A percentile compares a stretch with the other conserved stretches of the same genome.
These are phyloP conservation scores for Trifolium subterraneum DNA, from an alignment of 306 rosid genomes.

Conservation along the genomic window DNA sequence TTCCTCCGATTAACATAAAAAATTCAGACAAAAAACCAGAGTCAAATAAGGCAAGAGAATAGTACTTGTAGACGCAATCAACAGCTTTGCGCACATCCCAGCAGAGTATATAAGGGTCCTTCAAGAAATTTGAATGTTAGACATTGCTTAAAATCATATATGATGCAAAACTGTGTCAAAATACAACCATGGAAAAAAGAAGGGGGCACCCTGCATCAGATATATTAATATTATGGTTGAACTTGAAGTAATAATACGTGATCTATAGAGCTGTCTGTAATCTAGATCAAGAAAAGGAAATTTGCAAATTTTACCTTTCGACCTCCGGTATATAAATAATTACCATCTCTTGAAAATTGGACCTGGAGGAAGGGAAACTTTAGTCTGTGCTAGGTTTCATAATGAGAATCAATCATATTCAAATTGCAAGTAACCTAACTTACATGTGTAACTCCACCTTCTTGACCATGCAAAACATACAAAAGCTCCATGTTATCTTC, in stretches of 20 bases:
- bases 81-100: conserved; percentile 97
- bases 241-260: conserved; percentile 13
- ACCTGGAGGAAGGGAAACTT: conserved; percentile 64
- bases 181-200: not conserved
- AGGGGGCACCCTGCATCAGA: not conserved
- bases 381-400: conserved; percentile 33
- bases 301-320: conserved; percentile 65
- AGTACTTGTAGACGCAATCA: conserved; percentile 88
- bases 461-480: conserved; percentile 92
- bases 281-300: conserved; percentile 28
- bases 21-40: conserved; percentile 17
- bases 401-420: conserved; percentile 31
- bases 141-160: conserved; percentile 28
- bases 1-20: conserved; percentile 25
- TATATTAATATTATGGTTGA: conserved; percentile 18
- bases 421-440: conserved; percentile 50
- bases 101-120: conserved; percentile 98
- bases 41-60: conserved; percentile 31
- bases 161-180: conserved; percentile 30
- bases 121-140: conserved; percentile 46
- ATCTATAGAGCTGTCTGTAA: conserved; percentile 19
- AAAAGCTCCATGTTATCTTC: conserved; percentile 93
- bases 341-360: conserved; percentile 93
- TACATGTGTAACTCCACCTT: conserved; percentile 99
- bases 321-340: conserved; percentile 88